Evolutionary conservation across 345 rosid species (phyloP).

Genomic region (Hibiscus mutabilis): DNA sequence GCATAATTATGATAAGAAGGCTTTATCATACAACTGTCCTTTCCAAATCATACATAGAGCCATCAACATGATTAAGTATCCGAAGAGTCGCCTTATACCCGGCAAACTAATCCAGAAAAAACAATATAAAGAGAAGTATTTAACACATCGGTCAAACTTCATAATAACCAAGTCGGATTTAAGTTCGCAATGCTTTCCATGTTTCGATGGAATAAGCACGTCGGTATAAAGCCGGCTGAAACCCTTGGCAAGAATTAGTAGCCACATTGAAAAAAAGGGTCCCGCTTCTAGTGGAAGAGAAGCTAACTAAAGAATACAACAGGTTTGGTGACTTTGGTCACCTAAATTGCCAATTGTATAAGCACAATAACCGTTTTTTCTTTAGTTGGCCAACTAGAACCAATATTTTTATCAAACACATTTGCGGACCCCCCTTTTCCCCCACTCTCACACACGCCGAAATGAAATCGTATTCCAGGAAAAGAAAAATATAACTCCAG

Average conservation of each 20-base stretch:
- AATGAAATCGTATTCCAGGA: too few species aligned
- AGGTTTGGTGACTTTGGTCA: not conserved
- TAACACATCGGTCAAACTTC: not conserved
- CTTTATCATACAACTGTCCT: not conserved
- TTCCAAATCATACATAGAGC: slow-evolving; percentile 52
- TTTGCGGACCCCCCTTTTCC: too few species aligned
- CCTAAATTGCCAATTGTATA: not conserved
- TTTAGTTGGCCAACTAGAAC: not conserved
- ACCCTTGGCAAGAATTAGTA: not conserved
- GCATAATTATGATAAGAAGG: not conserved
- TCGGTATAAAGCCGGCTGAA: not conserved
- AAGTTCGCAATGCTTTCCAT: not conserved
- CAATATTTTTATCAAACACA: too few species aligned
- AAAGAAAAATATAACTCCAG: too few species aligned
- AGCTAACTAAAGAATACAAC: not conserved
- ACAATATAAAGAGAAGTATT: not conserved
- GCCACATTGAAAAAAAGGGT: not conserved
- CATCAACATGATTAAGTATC: slow-evolving; percentile 53
- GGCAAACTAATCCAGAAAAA: not conserved
- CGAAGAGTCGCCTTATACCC: slow-evolving; percentile 39
- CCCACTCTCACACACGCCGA: too few species aligned
- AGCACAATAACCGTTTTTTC: not conserved
- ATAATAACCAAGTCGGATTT: not conserved
- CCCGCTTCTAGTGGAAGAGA: not conserved
- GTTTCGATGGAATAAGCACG: not conserved